Base-by-base conservation (phyloP, 768 basidiomycete species). In the Pisolithus sp. region DNA sequence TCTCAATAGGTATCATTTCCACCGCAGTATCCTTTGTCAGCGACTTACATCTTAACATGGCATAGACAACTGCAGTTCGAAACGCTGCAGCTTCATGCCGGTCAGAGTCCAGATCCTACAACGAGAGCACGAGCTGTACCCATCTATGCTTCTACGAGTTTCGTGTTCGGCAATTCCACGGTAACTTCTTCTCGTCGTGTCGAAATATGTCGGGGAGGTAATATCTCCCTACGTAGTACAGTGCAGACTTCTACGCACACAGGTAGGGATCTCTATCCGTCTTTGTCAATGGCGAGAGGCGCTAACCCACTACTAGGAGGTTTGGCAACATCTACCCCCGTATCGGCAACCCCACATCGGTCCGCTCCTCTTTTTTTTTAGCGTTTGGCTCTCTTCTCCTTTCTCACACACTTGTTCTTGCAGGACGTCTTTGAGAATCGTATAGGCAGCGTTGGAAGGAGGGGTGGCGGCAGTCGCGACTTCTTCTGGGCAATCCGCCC, bases 391-490 rank as follows among this genome's bases (percentile, higher is more conserved):
- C 5, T 30, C 37, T 31, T 53, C 9, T 8, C 5, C 34, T 7
- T 17, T 12, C 17, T 18, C 1, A 41, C 13, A 4, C 2, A 20
- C 45, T 45, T 12, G 34, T 48, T 45, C 21, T 10, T 23, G n/a
- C 49, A 79, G 80, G 81, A 84, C 40, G 75, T 85, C 3, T 83
- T 86, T 46, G 85, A 85, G 65, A 77, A 77, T 57, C 73, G 84
- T 4, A 77, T 86, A 2, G 26, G 77, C 85, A 0, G 79, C 80
- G 0, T 73, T 86, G 10, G 84, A 85, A 55, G 80, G 81, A 2
- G 85, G 83, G 0, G 71, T 64, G 0, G 82, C 82, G 0, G 84
- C 83, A 2, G 69, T 85, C 0, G 70, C 82, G 0, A 63, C 75
- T 5, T 63, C 83, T 0, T 81, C 79, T 43, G 85, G 83, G 2